A percentile compares a stretch with the other conserved stretches of the same genome.
These are phyloP conservation scores for Flaveria sonorensis DNA, from an alignment of 129 eudicot genomes.

Conservation along the genomic window DNA sequence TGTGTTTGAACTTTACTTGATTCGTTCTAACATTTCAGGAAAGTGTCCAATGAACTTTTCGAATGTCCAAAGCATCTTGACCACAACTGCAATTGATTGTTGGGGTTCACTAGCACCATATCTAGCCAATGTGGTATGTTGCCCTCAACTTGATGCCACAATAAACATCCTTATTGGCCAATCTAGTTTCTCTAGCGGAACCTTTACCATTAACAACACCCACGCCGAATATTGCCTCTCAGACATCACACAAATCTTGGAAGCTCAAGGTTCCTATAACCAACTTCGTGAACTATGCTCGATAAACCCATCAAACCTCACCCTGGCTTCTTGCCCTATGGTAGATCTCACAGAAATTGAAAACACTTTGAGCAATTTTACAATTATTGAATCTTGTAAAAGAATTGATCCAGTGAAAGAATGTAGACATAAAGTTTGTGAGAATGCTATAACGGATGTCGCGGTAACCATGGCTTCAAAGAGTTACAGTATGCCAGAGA, in stretches of 20 bases:
- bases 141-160: constrained; percentile 68
- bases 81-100: constrained; percentile 63
- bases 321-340: constrained; percentile 56
- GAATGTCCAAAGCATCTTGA: constrained; percentile 39
- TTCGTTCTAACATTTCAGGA: constrained; percentile 39
- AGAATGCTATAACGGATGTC: constrained; percentile 55
- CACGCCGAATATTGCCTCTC: constrained; percentile 57
- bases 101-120: constrained; percentile 63
- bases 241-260: constrained; percentile 48
- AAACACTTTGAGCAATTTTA: constrained; percentile 34
- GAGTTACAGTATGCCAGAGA: constrained; percentile 12
- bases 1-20: neutral
- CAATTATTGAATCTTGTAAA: constrained; percentile 41
- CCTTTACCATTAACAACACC: constrained; percentile 38
- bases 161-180: constrained; percentile 53
- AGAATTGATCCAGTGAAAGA: constrained; percentile 50
- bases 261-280: constrained; percentile 53
- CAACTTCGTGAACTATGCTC: constrained; percentile 53
- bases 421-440: constrained; percentile 56
- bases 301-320: constrained; percentile 41
- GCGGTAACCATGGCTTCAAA: constrained; percentile 44
- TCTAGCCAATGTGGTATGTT: constrained; percentile 66
- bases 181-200: constrained; percentile 36
- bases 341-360: constrained; percentile 42
- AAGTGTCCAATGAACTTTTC: constrained; percentile 56